Evolutionary conservation across 768 basidiomycete genomes (phyloP), one percentile per base, ranked within the genome.

Genomic region (Xerocomellus dryophilus): DNA sequence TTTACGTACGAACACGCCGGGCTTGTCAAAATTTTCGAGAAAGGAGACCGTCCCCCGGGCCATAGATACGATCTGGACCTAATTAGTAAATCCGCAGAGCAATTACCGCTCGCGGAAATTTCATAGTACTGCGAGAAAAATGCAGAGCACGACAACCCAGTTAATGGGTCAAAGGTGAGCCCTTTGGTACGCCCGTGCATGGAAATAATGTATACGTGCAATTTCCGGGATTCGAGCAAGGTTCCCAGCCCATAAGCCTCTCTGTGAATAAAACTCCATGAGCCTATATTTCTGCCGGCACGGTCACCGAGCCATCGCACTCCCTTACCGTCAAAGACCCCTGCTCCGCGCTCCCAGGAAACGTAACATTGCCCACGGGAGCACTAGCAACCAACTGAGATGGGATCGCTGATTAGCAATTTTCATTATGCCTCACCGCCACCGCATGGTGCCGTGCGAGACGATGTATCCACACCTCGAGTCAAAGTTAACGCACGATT

Each of bases 51-150:
- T 56, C 49, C 54, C n/a, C n/a, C n/a, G n/a, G n/a, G n/a, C n/a
- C 50, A 45, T 61, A 67, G 43, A 61, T 55, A 60, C 51, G 56
- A 60, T 61, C 68, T 68, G 32, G 53, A 12, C 49, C 52, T 56
- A 60, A 63, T 69, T 61, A 70, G 67, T 50, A 51, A 61, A 61
- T 55, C 54, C 50, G 54, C 54, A 54, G 51, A 41, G 47, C 60
- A 67, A 67, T 67, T 64, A 64, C 69, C 64, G 64, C 58, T 56
- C 50, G 40, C 61, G 63, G 66, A 61, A 57, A 65, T 70, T 61
- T 66, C 55, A 58, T 59, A 31, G 40, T 58, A 56, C 65, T 65
- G 62, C 64, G 61, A 64, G 59, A 60, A 60, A 54, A 69, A 58
- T 31, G 59, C 48, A 53, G 61, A 47, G 43, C 43, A 59, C 29